phyloP scores from a whole-genome alignment of 2,329 filamentous ascomycete genomes.

The Cercospora berteroae region DNA sequence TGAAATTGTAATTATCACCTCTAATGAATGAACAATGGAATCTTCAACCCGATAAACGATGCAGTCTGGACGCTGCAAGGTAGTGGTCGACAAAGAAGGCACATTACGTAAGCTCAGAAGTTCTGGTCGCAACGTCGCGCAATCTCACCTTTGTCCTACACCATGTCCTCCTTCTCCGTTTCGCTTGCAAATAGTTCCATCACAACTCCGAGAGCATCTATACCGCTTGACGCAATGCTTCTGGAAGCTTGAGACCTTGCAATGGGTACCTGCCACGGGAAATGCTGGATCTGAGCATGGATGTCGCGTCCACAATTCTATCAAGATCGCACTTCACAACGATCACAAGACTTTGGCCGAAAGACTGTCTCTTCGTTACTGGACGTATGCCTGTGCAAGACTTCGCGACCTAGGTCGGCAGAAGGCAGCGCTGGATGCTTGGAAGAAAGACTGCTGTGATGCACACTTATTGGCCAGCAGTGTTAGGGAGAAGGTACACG shows the following conservation, averaged over 20 bases:
- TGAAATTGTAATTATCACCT: not conserved
- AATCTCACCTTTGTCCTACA: not conserved
- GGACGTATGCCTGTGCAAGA: not conserved
- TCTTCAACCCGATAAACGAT: not conserved
- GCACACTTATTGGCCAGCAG: not conserved
- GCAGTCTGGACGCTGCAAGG: not conserved
- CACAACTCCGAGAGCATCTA: not conserved
- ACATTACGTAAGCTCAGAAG: not conserved
- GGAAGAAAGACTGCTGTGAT: not conserved
- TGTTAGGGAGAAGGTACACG: not conserved
- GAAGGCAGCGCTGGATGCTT: not conserved
- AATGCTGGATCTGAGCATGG: not conserved
- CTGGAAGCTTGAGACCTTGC: not conserved
- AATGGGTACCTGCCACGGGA: not conserved
- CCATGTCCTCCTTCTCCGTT: not conserved
- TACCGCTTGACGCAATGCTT: not conserved
- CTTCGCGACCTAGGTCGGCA: not conserved
- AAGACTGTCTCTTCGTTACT: not conserved
- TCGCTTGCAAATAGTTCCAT: not conserved
- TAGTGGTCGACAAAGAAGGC: not conserved
- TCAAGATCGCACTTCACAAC: not conserved
- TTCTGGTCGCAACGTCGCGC: not conserved
- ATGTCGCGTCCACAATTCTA: not conserved
- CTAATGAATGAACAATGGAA: not conserved
- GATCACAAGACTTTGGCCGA: not conserved